Percentiles rank a stretch among this genome's conserved stretches.
Conservation (phyloP, 1,284 basidiomycete genomes). For the Ganoderma sinense region DNA sequence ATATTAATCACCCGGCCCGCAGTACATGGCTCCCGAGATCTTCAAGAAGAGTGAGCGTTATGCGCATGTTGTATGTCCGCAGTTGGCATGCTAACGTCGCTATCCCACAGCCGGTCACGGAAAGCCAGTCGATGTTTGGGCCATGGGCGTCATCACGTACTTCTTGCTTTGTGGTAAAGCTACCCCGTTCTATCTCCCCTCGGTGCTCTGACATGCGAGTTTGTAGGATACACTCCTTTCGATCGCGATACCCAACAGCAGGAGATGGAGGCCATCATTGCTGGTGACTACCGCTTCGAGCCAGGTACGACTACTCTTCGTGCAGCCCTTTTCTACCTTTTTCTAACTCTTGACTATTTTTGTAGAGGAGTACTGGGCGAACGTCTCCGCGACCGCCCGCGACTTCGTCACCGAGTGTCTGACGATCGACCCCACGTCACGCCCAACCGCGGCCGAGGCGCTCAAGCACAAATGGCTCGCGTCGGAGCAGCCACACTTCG, state of each 20-base stretch:
- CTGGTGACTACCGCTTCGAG: constrained; percentile 92
- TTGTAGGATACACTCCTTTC: constrained; percentile 86
- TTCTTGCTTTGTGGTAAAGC: constrained; percentile 84
- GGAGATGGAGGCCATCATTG: constrained; percentile 94
- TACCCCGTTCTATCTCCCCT: not conserved
- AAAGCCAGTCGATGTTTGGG: constrained; percentile 97
- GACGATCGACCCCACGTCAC: constrained; percentile 80
- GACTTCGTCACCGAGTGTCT: constrained; percentile 86
- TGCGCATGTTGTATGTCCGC: not conserved
- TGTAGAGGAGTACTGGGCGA: constrained; percentile 83
- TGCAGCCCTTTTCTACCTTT: not conserved
- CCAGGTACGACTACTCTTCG: constrained; percentile 53
- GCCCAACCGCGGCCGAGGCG: constrained; percentile 80
- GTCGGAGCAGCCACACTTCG: constrained; percentile 71
- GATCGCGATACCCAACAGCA: constrained; percentile 89
- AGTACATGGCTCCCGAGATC: constrained; percentile 99
- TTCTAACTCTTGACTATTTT: too few species aligned
- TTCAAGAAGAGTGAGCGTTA: constrained; percentile 85
- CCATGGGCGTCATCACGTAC: constrained; percentile 96
- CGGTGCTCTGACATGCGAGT: not conserved
- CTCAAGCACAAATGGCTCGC: constrained; percentile 86
- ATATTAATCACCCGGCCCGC: constrained; percentile 17
- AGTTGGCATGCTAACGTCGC: constrained; percentile 17
- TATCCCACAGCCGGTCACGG: constrained; percentile 80
- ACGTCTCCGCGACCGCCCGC: constrained; percentile 82